Evolutionary conservation across 2,329 filamentous ascomycete genomes (phyloP).

Genomic region (Stagonosporopsis vannaccii): DNA sequence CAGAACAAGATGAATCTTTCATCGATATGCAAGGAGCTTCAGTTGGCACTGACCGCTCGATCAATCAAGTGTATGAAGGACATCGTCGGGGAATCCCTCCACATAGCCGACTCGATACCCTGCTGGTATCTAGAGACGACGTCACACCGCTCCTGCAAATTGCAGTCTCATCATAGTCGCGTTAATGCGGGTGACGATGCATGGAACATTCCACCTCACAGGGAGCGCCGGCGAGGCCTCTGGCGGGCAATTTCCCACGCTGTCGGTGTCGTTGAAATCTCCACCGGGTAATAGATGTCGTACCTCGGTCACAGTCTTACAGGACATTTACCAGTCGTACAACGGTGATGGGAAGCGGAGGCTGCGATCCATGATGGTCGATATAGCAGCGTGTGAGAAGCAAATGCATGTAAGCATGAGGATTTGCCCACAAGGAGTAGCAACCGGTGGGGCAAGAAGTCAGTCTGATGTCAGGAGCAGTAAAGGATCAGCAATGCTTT

Average conservation of each 20-base stretch:
- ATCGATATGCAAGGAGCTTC: neutral
- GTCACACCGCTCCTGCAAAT: neutral
- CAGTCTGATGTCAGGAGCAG: neutral
- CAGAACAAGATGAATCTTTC: neutral
- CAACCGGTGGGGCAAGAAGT: neutral
- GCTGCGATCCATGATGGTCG: neutral
- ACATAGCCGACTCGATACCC: neutral
- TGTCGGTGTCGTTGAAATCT: neutral
- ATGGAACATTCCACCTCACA: slow-evolving; percentile 6
- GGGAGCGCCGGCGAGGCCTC: neutral
- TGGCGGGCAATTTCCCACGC: slow-evolving; percentile 2
- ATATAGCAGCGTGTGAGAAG: neutral
- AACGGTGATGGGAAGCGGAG: neutral
- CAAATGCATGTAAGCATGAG: neutral
- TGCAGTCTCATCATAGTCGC: neutral
- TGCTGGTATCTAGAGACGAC: neutral
- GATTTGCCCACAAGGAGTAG: neutral
- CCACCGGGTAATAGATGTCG: slow-evolving; percentile 14
- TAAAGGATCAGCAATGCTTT: neutral
- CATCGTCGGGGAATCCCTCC: neutral
- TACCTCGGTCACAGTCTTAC: neutral
- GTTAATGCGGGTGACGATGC: slow-evolving; percentile 1
- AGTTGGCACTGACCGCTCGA: neutral
- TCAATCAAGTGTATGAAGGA: neutral
- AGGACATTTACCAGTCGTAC: neutral